Evolutionary conservation across 495 filamentous ascomycete species (phyloP).

Genomic region (Talaromyces nanjingensis): DNA sequence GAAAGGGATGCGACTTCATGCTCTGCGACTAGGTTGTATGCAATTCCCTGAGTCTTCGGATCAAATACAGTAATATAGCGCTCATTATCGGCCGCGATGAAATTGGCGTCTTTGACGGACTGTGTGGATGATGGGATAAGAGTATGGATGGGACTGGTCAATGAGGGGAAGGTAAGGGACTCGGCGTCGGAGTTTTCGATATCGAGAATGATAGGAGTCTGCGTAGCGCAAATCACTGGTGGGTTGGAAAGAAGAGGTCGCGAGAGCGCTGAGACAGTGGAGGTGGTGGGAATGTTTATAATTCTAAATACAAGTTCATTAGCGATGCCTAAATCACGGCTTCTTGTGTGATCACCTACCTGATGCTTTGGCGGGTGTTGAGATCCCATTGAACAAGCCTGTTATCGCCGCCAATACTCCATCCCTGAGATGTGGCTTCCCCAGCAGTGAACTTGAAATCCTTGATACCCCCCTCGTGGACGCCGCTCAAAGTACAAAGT

Average conservation of each 20-base stretch:
- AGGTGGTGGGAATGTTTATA: constrained; percentile 39
- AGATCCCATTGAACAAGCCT: constrained; percentile 57
- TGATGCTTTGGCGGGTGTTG: constrained; percentile 35
- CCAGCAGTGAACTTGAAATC: constrained; percentile 51
- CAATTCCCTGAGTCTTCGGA: constrained; percentile 30
- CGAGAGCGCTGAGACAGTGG: constrained; percentile 32
- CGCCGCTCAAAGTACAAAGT: constrained; percentile 41
- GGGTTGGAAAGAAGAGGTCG: constrained; percentile 34
- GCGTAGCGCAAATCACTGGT: constrained; percentile 49
- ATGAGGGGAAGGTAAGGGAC: constrained; percentile 42
- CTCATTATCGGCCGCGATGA: constrained; percentile 45
- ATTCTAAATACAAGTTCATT: constrained; percentile 23
- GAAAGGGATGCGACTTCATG: constrained; percentile 39
- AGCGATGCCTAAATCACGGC: constrained; percentile 2
- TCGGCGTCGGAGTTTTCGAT: constrained; percentile 33
- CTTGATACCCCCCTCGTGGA: constrained; percentile 46
- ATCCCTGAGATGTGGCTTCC: constrained; percentile 36
- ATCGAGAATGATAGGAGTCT: constrained; percentile 46
- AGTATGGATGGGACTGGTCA: constrained; percentile 46
- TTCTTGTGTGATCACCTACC: constrained; percentile 24
- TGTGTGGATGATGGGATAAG: constrained; percentile 35
- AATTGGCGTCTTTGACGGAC: constrained; percentile 24
- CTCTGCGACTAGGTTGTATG: constrained; percentile 47
- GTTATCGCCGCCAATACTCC: constrained; percentile 55
- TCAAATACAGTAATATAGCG: constrained; percentile 52